phyloP scores from a whole-genome alignment of 768 basidiomycete genomes.

The Hydnomerulius pinastri region DNA sequence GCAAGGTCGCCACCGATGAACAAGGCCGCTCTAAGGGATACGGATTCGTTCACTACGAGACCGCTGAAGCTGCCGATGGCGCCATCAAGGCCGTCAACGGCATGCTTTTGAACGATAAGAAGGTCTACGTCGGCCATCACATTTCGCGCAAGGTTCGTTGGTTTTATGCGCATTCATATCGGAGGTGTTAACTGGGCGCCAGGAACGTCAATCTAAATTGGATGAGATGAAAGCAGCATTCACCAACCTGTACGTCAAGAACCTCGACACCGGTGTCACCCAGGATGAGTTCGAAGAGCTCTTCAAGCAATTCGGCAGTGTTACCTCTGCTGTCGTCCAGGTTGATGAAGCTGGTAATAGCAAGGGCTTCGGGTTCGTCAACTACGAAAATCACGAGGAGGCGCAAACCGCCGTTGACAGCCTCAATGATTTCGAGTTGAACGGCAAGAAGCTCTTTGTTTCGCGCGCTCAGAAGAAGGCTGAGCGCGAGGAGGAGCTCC shows the following conservation, averaged over 20 bases:
- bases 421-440: conserved; percentile 82
- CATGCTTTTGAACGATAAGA: conserved; percentile 99
- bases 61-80: conserved; percentile 90
- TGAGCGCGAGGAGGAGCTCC: conserved; percentile 96
- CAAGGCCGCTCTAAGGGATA: conserved; percentile 96
- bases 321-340: conserved; percentile 88
- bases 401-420: conserved; percentile 87
- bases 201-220: conserved; percentile 97
- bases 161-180: too few relatives aligned
- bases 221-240: conserved; percentile 97
- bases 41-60: conserved; percentile 99
- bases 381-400: conserved; percentile 91
- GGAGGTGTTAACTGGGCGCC: not conserved
- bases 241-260: conserved; percentile 99
- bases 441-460: conserved; percentile 92
- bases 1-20: conserved; percentile 98
- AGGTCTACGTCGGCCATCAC: conserved; percentile 97
- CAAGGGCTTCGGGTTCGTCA: conserved; percentile 99
- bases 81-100: conserved; percentile 99
- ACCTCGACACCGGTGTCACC: conserved; percentile 81
- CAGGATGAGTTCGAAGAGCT: conserved; percentile 86
- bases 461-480: conserved; percentile 97
- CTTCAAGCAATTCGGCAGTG: conserved; percentile 74
- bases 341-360: conserved; percentile 86
- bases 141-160: conserved; percentile 86